A percentile compares a stretch with the other conserved stretches of the same genome.
phyloP scores from a whole-genome alignment of 257 asterid species.

The Solanum virginianum region DNA sequence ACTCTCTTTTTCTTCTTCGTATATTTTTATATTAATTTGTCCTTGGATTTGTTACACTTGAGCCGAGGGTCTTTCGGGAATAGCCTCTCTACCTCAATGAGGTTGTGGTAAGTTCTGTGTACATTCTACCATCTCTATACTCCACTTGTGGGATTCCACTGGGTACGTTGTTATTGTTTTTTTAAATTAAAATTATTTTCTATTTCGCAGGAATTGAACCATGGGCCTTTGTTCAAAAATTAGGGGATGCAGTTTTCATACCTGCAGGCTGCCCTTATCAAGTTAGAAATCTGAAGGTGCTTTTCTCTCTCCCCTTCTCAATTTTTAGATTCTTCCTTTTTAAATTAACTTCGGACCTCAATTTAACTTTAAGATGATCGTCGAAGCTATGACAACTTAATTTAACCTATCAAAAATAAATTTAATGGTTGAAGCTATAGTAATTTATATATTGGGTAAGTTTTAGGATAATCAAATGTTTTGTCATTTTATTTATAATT shows the following conservation, averaged over 20 bases:
- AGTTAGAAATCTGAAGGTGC: conserved; percentile 82
- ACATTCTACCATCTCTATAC: no score
- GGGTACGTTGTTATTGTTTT: no score
- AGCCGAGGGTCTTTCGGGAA: no score
- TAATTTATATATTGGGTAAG: background rate
- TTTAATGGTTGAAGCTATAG: background rate
- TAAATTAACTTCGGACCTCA: background rate
- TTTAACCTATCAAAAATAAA: background rate
- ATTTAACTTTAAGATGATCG: background rate
- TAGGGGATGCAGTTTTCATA: conserved; percentile 78
- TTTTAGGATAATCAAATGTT: background rate
- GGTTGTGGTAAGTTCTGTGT: no score
- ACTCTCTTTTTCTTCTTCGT: background rate
- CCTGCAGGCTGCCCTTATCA: conserved; percentile 97
- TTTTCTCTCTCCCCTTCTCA: background rate
- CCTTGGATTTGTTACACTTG: no score
- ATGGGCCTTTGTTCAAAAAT: conserved; percentile 70
- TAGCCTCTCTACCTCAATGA: no score
- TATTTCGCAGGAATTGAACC: conserved; percentile 55
- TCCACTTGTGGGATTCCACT: no score
- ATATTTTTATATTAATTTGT: background rate
- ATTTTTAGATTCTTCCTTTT: background rate
- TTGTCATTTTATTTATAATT: background rate
- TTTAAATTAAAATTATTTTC: background rate
- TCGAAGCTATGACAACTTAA: background rate